A percentile compares a stretch with the other conserved stretches of the same genome.
phyloP scores from a whole-genome alignment of 2,329 filamentous ascomycete genomes.

The Colletotrichum abscissum region DNA sequence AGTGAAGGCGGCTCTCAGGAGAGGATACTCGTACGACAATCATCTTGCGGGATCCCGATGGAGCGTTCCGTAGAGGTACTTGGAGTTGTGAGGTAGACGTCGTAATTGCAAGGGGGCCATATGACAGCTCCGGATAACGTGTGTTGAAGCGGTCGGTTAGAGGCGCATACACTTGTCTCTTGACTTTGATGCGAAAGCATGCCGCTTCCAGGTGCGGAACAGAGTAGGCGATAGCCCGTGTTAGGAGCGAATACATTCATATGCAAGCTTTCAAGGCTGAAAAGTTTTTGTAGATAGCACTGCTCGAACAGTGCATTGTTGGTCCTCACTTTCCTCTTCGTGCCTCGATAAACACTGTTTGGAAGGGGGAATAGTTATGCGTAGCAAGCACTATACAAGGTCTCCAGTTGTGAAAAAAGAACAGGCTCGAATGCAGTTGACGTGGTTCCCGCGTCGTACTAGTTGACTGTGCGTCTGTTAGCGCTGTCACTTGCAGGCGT shows the following conservation, averaged over 20 bases:
- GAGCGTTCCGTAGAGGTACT: constrained; percentile 15
- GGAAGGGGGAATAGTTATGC: neutral
- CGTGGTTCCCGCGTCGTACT: constrained; percentile 24
- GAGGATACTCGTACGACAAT: constrained; percentile 35
- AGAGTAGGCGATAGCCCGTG: neutral
- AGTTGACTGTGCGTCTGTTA: constrained; percentile 22
- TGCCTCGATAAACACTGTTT: neutral
- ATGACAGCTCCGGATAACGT: neutral
- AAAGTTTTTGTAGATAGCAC: neutral
- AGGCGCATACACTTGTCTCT: neutral
- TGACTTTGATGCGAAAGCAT: neutral
- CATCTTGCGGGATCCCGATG: constrained; percentile 25
- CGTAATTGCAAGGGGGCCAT: constrained; percentile 11
- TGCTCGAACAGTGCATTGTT: neutral
- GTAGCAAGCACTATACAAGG: neutral
- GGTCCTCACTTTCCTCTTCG: neutral
- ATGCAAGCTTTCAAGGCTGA: neutral
- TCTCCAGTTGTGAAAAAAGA: constrained; percentile 11
- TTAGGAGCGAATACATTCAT: neutral
- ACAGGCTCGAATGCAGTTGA: constrained; percentile 25
- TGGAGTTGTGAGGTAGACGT: constrained; percentile 1
- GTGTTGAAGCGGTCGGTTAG: constrained; percentile 4
- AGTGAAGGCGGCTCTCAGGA: constrained; percentile 12
- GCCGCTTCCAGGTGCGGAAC: neutral
- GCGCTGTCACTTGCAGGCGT: constrained; percentile 32